These are phyloP conservation scores for Chytriomyces hyalinus DNA, from an alignment of 192 early-diverging fungal species.

Conservation along the genomic window DNA sequence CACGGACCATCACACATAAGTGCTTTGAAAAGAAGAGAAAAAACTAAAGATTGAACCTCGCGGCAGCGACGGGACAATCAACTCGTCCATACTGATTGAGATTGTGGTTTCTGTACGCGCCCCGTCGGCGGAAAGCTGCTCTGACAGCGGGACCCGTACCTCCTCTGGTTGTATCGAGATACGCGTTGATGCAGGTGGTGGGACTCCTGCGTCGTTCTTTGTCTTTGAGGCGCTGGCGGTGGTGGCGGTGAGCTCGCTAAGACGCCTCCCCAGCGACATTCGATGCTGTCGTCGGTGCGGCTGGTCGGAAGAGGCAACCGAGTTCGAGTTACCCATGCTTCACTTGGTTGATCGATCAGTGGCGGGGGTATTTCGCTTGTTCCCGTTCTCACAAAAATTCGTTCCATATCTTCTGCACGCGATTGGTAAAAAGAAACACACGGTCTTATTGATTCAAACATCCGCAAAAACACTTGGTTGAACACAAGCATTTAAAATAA, in stretches of 20 bases:
- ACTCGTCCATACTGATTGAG: not conserved
- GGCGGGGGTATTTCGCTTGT: too few relatives aligned
- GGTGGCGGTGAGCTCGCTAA: not conserved
- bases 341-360: not conserved
- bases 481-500: too few relatives aligned
- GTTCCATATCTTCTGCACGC: too few relatives aligned
- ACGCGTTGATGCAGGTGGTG: not conserved
- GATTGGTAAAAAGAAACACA: too few relatives aligned
- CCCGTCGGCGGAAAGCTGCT: not conserved
- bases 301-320: not conserved
- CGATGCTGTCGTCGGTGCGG: not conserved
- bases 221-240: not conserved
- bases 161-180: not conserved
- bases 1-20: too few relatives aligned
- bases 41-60: not conserved
- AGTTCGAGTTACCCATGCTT: conserved; percentile 23
- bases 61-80: not conserved
- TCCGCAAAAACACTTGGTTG: too few relatives aligned
- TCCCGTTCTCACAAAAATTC: too few relatives aligned
- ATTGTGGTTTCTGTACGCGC: not conserved
- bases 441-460: too few relatives aligned
- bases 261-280: not conserved
- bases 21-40: too few relatives aligned
- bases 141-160: not conserved
- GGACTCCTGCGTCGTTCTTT: not conserved